phyloP scores from a whole-genome alignment of 495 filamentous ascomycete genomes.

The Penicillium ochrochloron region DNA sequence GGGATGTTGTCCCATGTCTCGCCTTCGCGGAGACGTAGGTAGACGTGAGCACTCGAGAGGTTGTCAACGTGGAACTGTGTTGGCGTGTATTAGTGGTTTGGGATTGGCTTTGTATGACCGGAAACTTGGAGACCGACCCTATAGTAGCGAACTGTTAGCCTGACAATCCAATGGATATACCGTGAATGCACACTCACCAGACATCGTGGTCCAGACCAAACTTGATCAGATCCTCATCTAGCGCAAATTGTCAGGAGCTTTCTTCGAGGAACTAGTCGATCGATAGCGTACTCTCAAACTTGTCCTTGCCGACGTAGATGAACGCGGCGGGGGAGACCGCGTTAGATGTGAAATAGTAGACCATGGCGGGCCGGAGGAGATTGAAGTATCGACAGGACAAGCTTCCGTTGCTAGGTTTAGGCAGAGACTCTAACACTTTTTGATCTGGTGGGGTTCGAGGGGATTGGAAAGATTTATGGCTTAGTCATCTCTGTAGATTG shows the following conservation, averaged over 20 bases:
- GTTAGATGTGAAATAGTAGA: constrained; percentile 93
- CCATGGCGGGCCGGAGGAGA: constrained; percentile 64
- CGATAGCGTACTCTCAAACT: constrained; percentile 83
- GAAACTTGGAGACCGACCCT: constrained; percentile 44
- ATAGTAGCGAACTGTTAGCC: constrained; percentile 16
- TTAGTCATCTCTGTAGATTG: constrained; percentile 14
- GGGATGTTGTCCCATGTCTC: constrained; percentile 86
- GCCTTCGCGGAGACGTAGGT: constrained; percentile 80
- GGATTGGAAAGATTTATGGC: constrained; percentile 3
- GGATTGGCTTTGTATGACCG: constrained; percentile 9
- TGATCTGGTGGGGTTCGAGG: background rate
- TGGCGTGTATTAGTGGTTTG: constrained; percentile 25
- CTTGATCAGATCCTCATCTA: constrained; percentile 96
- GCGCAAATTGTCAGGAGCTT: constrained; percentile 27
- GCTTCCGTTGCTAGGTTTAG: background rate
- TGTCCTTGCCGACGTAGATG: constrained; percentile 97
- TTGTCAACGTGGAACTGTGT: constrained; percentile 95
- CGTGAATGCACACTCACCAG: constrained; percentile 64
- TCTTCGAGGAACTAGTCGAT: constrained; percentile 16
- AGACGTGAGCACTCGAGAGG: constrained; percentile 93
- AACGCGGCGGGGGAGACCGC: constrained; percentile 75
- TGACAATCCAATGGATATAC: constrained; percentile 1
- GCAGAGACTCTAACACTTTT: background rate
- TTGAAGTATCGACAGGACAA: constrained; percentile 4
- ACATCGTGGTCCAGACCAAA: constrained; percentile 93